Percentiles rank a stretch among this genome's conserved stretches.
Conservation (phyloP, 164 flowering plant genomes). For the Brasenia schreberi region DNA sequence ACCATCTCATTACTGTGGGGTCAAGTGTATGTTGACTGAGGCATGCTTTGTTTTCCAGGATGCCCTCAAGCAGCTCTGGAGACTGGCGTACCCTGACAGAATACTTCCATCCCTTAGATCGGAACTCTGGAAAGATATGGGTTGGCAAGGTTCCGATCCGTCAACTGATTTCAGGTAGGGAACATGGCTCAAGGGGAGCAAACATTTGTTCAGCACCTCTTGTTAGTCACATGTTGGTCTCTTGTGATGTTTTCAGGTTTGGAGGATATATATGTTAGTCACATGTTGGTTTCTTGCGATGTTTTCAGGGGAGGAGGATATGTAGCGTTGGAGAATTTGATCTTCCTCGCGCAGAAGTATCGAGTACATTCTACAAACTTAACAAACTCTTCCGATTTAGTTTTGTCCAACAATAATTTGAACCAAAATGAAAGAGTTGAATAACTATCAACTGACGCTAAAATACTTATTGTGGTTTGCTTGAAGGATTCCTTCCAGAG, state of each 20-base stretch:
- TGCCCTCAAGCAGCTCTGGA: conserved; percentile 83
- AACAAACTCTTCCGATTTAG: not conserved
- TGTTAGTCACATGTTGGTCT: conserved; percentile 3
- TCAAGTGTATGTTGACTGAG: too few relatives aligned
- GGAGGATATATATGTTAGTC: conserved; percentile 54
- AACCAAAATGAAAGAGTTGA: not conserved
- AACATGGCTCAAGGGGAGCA: not conserved
- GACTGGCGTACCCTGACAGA: conserved; percentile 67
- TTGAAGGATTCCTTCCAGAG: conserved; percentile 65
- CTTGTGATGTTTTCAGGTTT: conserved; percentile 41
- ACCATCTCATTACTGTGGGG: not conserved
- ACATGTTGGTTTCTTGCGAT: conserved; percentile 1
- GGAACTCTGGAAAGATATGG: conserved; percentile 97
- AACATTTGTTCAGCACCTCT: not conserved
- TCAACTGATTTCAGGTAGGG: conserved; percentile 89
- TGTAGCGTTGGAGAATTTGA: conserved; percentile 83
- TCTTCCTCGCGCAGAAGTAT: conserved; percentile 62
- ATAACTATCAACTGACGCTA: not conserved
- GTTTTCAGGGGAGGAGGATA: conserved; percentile 84
- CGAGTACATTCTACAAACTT: conserved; percentile 44
- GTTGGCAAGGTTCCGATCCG: conserved; percentile 98
- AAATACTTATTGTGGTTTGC: not conserved
- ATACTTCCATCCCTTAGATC: conserved; percentile 74
- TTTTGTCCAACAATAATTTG: not conserved
- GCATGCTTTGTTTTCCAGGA: conserved; percentile 47